Evolutionary conservation across 306 rosid genomes (phyloP).

Genomic region (Pyrus bretschneideri): DNA sequence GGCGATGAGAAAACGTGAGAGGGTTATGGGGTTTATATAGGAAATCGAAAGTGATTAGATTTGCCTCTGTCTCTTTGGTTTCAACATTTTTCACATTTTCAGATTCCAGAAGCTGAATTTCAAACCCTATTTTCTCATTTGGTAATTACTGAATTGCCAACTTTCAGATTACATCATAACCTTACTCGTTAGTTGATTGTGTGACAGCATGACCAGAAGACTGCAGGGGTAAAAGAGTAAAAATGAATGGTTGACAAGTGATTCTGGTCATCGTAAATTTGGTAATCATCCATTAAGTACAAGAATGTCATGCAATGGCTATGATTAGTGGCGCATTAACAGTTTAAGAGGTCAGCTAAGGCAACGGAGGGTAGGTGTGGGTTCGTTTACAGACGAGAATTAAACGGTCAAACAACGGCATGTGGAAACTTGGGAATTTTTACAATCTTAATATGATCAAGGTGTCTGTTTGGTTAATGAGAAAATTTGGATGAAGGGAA

Average conservation of each 20-base stretch:
- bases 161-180: neutral
- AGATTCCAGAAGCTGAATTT: neutral
- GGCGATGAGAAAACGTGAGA: neutral
- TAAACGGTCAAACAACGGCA: conserved; percentile 2
- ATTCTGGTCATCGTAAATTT: neutral
- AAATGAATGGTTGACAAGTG: neutral
- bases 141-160: neutral
- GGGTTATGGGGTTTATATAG: conserved; percentile 13
- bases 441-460: neutral
- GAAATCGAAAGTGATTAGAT: neutral
- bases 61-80: neutral
- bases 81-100: conserved; percentile 1
- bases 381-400: neutral
- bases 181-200: neutral
- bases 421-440: neutral
- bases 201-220: neutral
- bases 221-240: conserved; percentile 3
- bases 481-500: neutral
- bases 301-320: neutral
- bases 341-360: neutral
- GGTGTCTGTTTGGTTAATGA: neutral
- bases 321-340: neutral
- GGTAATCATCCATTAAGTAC: conserved; percentile 5
- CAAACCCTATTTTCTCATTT: neutral
- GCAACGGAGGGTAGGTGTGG: neutral